Base-by-base conservation (phyloP, 345 rosid species). In the Aethionema arabicum region DNA sequence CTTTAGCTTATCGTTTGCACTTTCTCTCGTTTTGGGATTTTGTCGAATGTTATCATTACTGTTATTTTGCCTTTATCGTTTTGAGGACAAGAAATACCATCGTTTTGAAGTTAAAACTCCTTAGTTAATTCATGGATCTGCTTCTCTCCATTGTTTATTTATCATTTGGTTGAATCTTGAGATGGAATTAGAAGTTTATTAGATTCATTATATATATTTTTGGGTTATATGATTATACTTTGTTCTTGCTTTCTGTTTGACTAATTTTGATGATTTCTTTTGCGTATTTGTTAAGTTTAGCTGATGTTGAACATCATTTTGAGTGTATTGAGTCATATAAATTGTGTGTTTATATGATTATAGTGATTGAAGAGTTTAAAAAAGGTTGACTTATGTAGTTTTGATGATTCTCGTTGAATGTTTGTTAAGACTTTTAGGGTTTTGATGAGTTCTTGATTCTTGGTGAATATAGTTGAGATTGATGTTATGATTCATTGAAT, bases 31-130 rank as follows among this genome's bases (percentile, higher is more conserved):
- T 27, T 70, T 63, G 57, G 46, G 56, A 5, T 4, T 55, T 15
- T 54, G 0, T 8, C 0, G 41, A 27, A 70, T 56, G 63, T 27
- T 68, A 3, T 59, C 59, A 42, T n/a, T n/a, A n/a, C 5, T 47
- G 48, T 53, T 44, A 21, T 21, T 21, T 21, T 21, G 2, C 35
- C 37, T 0, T 42, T 56, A 29, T 56, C 48, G 40, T 47, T 41
- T 2, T 31, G 47, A 52, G 62, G 54, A 40, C 41, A 64, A 13
- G 10, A 11, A 29, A 0, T 42, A 35, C 4, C 4, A 40, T 70
- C 33, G 44, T 41, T 70, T 46, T 48, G 11, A 30, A 6, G 54
- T 56, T 12, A 2, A 38, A 7, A 47, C 40, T 37, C 37, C 49
- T 15, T 56, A 16, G 56, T 55, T 62, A 43, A 0, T 4, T 46